Evolutionary conservation across 805 yeast genomes (phyloP), one percentile per base, ranked within the genome.

Genomic region (Candida fluviatilis): DNA sequence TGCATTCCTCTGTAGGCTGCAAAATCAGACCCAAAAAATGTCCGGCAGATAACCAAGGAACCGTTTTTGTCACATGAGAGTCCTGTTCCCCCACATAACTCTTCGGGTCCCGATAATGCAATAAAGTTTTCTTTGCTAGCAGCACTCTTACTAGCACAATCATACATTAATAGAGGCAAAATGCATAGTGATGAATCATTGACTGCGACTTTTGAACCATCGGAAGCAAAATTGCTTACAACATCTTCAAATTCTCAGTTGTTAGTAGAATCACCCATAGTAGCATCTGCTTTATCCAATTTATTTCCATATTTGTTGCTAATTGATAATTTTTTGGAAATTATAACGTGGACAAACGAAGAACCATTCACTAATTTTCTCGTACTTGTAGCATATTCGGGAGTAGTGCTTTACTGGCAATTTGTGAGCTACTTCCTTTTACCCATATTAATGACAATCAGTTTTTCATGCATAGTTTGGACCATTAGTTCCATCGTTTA

Each of bases 291-390:
- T 1, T 58, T 76, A 19, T 62, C 73, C 26, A 60, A 69, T 30
- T 62, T 69, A 21, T 75, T 71, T 43, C 81, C 82, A 1, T 58
- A 69, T 40, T 54, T 76, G 23, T 49, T 73, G 12, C 47, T 75
- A 16, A 50, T 69, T 4, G 80, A 76, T 49, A 56, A 62, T 30
- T 39, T 66, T 5, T 51, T 76, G 13, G 72, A 72, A 27, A 52
- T 72, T 11, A 42, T 75, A 15, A 75, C 81, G 1, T 76, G 82
- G 82, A 75, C 82, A 1, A 73, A 74, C 41, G 71, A 64, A 4
- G 75, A 73, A 38, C 67, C 71, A 7, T 73, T 71, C 46, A 60
- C 60, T 42, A 76, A 75, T 46, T 65, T 73, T 39, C 49, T 75
- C 5, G 26, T 66, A 1, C 57, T 73, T 23, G 65, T 66, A 4